A percentile compares a stretch with the other conserved stretches of the same genome.
Evolutionary conservation across 805 yeast genomes (phyloP).

Genomic region (Saturnispora saitoi): DNA sequence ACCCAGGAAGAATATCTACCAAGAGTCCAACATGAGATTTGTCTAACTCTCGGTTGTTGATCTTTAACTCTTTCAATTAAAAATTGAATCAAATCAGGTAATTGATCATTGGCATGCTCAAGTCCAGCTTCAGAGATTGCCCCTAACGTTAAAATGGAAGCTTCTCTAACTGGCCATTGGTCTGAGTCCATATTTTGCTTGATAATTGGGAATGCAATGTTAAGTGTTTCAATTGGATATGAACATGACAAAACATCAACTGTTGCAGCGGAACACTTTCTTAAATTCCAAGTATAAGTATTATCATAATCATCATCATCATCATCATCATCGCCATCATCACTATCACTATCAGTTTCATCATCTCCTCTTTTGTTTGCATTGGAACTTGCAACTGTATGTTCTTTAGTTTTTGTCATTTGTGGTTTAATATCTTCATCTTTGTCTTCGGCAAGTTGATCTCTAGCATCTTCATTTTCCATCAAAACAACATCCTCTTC

Average conservation of each 20-base stretch:
- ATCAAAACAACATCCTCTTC: constrained; percentile 67
- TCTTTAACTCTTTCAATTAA: constrained; percentile 74
- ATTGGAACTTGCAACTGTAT: constrained; percentile 16
- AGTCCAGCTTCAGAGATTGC: constrained; percentile 89
- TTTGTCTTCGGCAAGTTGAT: constrained; percentile 72
- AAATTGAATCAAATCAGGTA: constrained; percentile 78
- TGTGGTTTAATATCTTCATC: constrained; percentile 85
- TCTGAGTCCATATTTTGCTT: constrained; percentile 59
- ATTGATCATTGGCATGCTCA: constrained; percentile 56
- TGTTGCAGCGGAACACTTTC: constrained; percentile 93
- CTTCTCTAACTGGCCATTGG: constrained; percentile 88
- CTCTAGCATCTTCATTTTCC: constrained; percentile 58
- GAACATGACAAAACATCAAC: constrained; percentile 69
- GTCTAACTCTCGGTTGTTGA: constrained; percentile 74
- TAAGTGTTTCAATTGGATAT: constrained; percentile 59
- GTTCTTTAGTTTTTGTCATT: constrained; percentile 56
- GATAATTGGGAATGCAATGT: constrained; percentile 62
- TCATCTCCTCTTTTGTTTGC: constrained; percentile 14
- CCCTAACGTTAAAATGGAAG: constrained; percentile 89
- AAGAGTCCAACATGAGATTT: constrained; percentile 92
- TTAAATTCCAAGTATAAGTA: constrained; percentile 75
- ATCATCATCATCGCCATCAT: constrained; percentile 58
- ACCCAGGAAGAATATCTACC: constrained; percentile 83
- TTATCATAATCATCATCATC: constrained; percentile 65
- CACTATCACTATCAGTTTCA: constrained; percentile 20